phyloP scores from a whole-genome alignment of 2,329 filamentous ascomycete species.

The Cytospora paraplurivora region DNA sequence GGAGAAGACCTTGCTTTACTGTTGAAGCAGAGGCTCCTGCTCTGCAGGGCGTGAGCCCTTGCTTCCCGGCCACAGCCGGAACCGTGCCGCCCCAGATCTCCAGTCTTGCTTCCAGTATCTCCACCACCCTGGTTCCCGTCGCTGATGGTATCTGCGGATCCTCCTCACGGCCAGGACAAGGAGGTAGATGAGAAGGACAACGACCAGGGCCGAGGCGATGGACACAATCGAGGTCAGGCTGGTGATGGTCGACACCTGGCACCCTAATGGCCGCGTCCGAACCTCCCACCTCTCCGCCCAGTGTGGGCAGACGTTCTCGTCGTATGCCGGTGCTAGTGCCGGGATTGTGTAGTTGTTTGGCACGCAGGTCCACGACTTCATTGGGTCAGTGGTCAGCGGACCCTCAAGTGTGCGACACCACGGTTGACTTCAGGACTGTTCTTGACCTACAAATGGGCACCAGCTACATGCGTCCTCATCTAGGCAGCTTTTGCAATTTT shows the following conservation, averaged over 20 bases:
- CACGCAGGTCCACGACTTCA: conserved; percentile 55
- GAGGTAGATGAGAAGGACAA: conserved; percentile 33
- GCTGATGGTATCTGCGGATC: conserved; percentile 25
- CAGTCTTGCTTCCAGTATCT: conserved; percentile 28
- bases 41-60: conserved; percentile 20
- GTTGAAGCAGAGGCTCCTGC: conserved; percentile 31
- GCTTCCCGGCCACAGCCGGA: background rate
- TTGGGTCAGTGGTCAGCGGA: conserved; percentile 7
- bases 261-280: conserved; percentile 43
- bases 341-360: conserved; percentile 51
- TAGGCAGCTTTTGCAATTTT: conserved; percentile 53
- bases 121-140: conserved; percentile 31
- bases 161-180: conserved; percentile 26
- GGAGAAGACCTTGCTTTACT: conserved; percentile 11
- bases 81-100: conserved; percentile 2
- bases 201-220: conserved; percentile 37
- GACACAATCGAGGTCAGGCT: conserved; percentile 41
- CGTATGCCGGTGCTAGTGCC: conserved; percentile 52
- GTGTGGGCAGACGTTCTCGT: conserved; percentile 55
- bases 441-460: conserved; percentile 52
- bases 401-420: conserved; percentile 29
- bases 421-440: background rate
- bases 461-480: conserved; percentile 48
- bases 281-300: conserved; percentile 50
- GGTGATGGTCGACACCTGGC: conserved; percentile 47